Evolutionary conservation across 1,284 basidiomycete genomes (phyloP).

Genomic region (Trichosporon coremiiforme): DNA sequence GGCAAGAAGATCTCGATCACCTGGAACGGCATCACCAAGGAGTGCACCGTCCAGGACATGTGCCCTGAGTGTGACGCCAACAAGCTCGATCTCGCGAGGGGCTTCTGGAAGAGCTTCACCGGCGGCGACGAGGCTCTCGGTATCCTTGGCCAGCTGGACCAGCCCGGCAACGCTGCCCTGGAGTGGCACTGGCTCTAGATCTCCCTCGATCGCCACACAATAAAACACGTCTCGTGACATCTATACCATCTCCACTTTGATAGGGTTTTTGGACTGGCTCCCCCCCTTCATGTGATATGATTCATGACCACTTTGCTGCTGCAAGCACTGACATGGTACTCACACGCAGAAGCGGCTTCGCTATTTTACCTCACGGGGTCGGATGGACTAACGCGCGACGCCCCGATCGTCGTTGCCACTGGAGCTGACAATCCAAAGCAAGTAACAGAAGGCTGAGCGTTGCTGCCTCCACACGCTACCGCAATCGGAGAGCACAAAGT

Average conservation of each 20-base stretch:
- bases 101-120: constrained; percentile 60
- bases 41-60: constrained; percentile 69
- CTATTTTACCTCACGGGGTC: too few relatives aligned
- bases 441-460: too few relatives aligned
- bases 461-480: too few relatives aligned
- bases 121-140: neutral
- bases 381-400: too few relatives aligned
- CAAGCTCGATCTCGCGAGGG: constrained; percentile 74
- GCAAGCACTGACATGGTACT: neutral
- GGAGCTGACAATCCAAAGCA: too few relatives aligned
- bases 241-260: neutral
- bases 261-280: neutral
- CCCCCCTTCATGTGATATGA: neutral
- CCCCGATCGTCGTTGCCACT: too few relatives aligned
- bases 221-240: neutral
- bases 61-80: constrained; percentile 57
- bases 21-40: constrained; percentile 64
- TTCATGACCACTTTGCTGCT: neutral
- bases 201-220: neutral
- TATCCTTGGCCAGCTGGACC: neutral
- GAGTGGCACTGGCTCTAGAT: neutral
- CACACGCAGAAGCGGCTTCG: too few relatives aligned
- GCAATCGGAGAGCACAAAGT: too few relatives aligned
- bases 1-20: constrained; percentile 67
- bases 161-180: neutral